These are phyloP conservation scores for Oryza longistaminata DNA, from an alignment of 176 grass and related monocot genomes.

Conservation along the genomic window DNA sequence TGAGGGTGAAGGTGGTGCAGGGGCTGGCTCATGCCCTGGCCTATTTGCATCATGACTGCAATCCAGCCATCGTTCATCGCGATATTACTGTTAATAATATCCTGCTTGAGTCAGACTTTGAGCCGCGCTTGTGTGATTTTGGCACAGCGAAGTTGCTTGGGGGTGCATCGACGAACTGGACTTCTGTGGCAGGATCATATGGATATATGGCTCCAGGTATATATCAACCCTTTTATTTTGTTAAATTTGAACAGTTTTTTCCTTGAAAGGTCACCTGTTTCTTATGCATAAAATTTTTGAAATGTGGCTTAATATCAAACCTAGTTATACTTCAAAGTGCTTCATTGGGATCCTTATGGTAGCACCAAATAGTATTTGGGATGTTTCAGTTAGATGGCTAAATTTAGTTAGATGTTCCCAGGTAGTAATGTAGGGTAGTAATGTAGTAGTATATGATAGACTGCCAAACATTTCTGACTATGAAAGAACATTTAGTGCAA, in stretches of 20 bases:
- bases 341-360: not conserved
- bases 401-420: not conserved
- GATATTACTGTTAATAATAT: constrained; percentile 82
- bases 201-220: constrained; percentile 97
- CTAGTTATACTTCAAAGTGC: not conserved
- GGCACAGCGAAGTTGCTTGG: constrained; percentile 68
- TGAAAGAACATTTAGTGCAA: too few species aligned
- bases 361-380: not conserved
- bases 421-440: not conserved
- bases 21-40: constrained; percentile 79
- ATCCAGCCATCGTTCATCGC: constrained; percentile 61
- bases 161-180: constrained; percentile 69
- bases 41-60: constrained; percentile 83
- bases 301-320: not conserved
- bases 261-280: not conserved
- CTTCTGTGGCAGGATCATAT: constrained; percentile 78
- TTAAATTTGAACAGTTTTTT: not conserved
- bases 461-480: not conserved
- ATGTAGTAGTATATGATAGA: not conserved
- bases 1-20: constrained; percentile 69
- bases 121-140: constrained; percentile 81
- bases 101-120: constrained; percentile 66
- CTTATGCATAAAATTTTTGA: not conserved
- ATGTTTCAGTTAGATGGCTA: not conserved
- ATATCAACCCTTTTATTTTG: too few species aligned